These are phyloP conservation scores for Poa pratensis DNA, from an alignment of 176 grass and related monocot genomes.

Conservation along the genomic window DNA sequence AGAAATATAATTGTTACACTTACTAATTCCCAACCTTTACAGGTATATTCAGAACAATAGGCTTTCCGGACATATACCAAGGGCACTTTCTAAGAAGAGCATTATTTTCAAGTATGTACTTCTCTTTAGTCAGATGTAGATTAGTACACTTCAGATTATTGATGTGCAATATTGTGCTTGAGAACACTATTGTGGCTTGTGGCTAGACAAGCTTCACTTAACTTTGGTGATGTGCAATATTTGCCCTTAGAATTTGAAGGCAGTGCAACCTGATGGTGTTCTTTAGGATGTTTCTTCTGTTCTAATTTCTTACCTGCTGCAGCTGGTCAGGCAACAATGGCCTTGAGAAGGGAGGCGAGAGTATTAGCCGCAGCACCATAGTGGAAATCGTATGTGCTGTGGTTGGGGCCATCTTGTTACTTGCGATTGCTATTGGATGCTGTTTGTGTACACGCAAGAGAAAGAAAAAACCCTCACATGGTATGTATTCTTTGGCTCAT, in stretches of 20 bases:
- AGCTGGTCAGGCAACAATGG: conserved; percentile 77
- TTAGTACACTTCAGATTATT: conserved; percentile 17
- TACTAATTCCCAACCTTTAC: conserved; percentile 43
- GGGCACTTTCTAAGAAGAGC: conserved; percentile 68
- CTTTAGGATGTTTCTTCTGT: conserved; percentile 40
- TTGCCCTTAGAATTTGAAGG: neutral
- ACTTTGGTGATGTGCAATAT: neutral
- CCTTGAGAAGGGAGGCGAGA: conserved; percentile 48
- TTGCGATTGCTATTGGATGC: conserved; percentile 60
- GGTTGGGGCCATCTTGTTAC: conserved; percentile 59
- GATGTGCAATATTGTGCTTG: conserved; percentile 13
- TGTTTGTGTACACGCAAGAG: conserved; percentile 59
- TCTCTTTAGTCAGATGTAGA: conserved; percentile 32
- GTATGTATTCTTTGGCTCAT: conserved; percentile 49
- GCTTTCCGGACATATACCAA: conserved; percentile 69
- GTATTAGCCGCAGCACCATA: conserved; percentile 36
- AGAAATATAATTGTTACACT: neutral
- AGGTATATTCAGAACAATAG: conserved; percentile 96
- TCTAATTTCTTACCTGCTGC: conserved; percentile 38
- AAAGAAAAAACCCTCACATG: conserved; percentile 61
- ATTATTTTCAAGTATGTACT: conserved; percentile 82
- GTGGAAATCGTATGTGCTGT: conserved; percentile 59
- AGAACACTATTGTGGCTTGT: conserved; percentile 20
- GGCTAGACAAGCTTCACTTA: no score
- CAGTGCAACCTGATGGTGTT: neutral